Conservation (phyloP, 805 yeast species). For the Lipomyces sp. region DNA sequence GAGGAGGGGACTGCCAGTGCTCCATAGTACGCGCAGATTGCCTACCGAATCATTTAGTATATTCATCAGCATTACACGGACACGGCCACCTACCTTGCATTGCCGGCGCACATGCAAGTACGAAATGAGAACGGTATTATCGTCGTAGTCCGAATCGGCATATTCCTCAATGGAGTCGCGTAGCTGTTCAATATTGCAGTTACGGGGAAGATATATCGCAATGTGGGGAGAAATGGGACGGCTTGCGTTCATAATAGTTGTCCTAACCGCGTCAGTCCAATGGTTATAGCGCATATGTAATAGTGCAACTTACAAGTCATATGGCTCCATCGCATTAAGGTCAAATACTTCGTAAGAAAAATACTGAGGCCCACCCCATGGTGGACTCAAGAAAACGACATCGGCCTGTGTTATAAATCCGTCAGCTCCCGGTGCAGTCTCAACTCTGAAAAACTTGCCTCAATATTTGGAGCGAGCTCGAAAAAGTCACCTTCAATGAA, state of each 20-base stretch:
- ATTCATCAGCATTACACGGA: background rate
- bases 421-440: constrained; percentile 40
- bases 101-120: constrained; percentile 24
- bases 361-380: constrained; percentile 69
- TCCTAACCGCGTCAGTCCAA: background rate
- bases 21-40: constrained; percentile 30
- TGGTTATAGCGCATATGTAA: background rate
- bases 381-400: constrained; percentile 75
- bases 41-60: constrained; percentile 13
- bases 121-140: constrained; percentile 10
- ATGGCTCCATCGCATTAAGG: constrained; percentile 33
- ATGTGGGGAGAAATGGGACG: constrained; percentile 30
- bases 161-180: background rate
- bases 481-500: constrained; percentile 57
- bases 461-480: constrained; percentile 33
- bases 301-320: constrained; percentile 20
- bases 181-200: constrained; percentile 33
- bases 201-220: constrained; percentile 38
- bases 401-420: constrained; percentile 48
- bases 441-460: background rate
- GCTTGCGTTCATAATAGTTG: constrained; percentile 17
- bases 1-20: constrained; percentile 24
- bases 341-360: constrained; percentile 24
- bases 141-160: background rate
- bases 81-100: constrained; percentile 26